These are phyloP conservation scores for Brettanomyces bruxellensis DNA, from an alignment of 805 yeast genomes.

Conservation along the genomic window DNA sequence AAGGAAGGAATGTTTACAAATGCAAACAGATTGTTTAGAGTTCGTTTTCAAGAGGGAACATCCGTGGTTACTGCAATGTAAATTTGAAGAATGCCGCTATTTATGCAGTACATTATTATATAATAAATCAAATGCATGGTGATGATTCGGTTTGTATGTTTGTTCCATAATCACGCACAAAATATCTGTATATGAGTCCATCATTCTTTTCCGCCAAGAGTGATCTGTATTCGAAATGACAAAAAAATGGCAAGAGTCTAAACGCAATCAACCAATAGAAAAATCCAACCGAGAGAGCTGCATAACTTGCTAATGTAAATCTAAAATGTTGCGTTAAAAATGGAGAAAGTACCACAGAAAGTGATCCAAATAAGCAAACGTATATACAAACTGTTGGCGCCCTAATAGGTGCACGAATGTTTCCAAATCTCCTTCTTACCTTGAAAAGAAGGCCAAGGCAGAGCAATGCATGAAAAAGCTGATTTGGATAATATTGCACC, in stretches of 20 bases:
- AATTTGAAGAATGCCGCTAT: background rate
- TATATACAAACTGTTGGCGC: constrained; percentile 22
- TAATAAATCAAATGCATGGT: too few relatives aligned
- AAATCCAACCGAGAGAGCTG: constrained; percentile 12
- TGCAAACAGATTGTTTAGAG: constrained; percentile 89
- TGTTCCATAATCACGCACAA: constrained; percentile 10
- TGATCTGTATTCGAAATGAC: constrained; percentile 8
- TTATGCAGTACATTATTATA: background rate
- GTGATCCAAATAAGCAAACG: constrained; percentile 34
- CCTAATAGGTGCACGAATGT: constrained; percentile 18
- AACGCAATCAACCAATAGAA: constrained; percentile 15
- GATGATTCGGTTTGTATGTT: background rate
- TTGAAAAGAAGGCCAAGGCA: constrained; percentile 16
- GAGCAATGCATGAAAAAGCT: constrained; percentile 26
- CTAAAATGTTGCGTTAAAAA: constrained; percentile 30
- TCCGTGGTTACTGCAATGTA: constrained; percentile 75
- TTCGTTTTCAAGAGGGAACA: constrained; percentile 94
- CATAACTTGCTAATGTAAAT: constrained; percentile 17
- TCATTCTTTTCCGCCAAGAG: constrained; percentile 9
- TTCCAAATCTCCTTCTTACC: constrained; percentile 13
- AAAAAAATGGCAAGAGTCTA: constrained; percentile 9
- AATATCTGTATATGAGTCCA: constrained; percentile 13
- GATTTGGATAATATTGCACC: constrained; percentile 38
- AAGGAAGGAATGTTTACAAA: constrained; percentile 98
- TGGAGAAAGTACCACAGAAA: constrained; percentile 41